Evolutionary conservation across 2,329 filamentous ascomycete genomes (phyloP).

Genomic region (Akanthomyces dipterigenus): DNA sequence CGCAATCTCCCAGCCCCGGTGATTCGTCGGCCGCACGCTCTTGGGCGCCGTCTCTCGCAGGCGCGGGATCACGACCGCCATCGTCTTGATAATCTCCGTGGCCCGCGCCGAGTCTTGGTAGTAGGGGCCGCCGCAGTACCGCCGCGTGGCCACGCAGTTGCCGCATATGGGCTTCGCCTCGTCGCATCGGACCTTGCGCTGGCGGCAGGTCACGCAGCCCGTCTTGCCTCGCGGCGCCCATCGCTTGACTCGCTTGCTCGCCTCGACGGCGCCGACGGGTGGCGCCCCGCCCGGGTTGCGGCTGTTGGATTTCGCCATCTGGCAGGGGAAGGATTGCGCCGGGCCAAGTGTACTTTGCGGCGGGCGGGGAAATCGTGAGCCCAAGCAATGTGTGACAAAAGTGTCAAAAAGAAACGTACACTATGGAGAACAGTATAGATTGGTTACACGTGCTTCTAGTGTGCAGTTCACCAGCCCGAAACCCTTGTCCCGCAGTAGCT

Average conservation of each 20-base stretch:
- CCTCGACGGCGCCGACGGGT: not conserved
- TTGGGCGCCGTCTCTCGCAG: not conserved
- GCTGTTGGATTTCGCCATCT: not conserved
- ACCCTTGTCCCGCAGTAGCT: not conserved
- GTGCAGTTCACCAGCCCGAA: not conserved
- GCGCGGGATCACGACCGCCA: not conserved
- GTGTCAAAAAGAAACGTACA: not conserved
- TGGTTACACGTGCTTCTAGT: not conserved
- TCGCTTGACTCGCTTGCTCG: conserved; percentile 2
- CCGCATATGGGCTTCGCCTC: conserved; percentile 9
- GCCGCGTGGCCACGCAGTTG: conserved; percentile 7
- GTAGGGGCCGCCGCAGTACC: conserved; percentile 9
- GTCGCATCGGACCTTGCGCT: conserved; percentile 5
- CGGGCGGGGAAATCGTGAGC: not conserved
- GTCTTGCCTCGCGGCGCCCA: conserved; percentile 7
- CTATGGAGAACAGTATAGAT: not conserved
- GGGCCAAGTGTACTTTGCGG: not conserved
- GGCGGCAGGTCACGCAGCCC: conserved; percentile 8
- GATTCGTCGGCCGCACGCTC: conserved; percentile 2
- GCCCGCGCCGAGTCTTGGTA: conserved; percentile 10
- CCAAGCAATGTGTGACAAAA: not conserved
- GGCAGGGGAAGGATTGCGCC: not conserved
- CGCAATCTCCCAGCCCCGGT: conserved; percentile 6
- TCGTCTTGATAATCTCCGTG: not conserved
- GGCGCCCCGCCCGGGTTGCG: not conserved